Base-by-base conservation (phyloP, 2,329 filamentous ascomycete genomes). In the Cordyceps cicadae region DNA sequence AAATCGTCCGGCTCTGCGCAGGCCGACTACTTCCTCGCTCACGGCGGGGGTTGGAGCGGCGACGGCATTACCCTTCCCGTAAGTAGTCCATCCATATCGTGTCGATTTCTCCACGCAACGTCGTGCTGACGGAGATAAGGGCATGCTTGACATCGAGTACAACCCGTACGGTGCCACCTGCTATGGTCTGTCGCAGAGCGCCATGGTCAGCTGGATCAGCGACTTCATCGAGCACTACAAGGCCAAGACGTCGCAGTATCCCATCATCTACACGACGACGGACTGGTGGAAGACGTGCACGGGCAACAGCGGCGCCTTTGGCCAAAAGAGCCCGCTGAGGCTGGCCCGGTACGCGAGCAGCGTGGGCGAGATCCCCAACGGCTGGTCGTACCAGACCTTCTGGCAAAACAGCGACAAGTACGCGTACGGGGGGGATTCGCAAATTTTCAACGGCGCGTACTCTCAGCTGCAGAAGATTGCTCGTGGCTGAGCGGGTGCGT, bases 111-210 rank as follows among this genome's bases (percentile, higher is more conserved):
- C 9, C 37, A 9, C 17, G 21, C 3, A 12, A 37, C 5, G n/a
- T 29, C 9, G 32, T 21, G 6, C 26, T 53, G 49, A 53, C 48
- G 9, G 11, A n/a, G 11, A 2, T 11, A 59, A 59, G 56, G 81
- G 81, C 3, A 82, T 84, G 80, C 72, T 85, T 7, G 81, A 83
- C 65, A 72, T 84, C 14, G 81, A 83, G 70, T 76, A 73, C 62
- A 71, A 70, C 62, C 71, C 72, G 14, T 67, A 66, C 46, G 72
- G 75, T 6, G 67, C 68, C 56, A 71, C 67, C 24, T 82, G 80
- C 69, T 80, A 75, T 63, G 79, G 77, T 7, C 70, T 81, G 62
- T 76, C 75, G 50, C 62, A 69, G 4, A 71, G 70, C n/a, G 70
- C 67, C 43, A 81, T 82, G 74, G 77, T 81, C 1, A 66, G 71